Conservation (phyloP, 164 flowering plant species). For the Macadamia integrifolia region DNA sequence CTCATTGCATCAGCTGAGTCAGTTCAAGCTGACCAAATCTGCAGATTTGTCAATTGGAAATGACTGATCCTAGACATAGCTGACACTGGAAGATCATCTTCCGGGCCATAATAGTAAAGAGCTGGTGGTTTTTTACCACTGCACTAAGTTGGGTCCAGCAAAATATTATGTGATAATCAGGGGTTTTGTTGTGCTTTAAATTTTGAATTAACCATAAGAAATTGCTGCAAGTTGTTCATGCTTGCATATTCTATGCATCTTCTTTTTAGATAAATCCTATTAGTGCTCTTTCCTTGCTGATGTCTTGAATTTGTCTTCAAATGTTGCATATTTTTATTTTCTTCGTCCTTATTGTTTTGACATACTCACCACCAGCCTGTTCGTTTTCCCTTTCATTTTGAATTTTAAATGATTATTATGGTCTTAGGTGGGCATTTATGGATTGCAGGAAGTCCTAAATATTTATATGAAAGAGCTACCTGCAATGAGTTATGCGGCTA, state of each 20-base stretch:
- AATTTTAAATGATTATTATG: neutral
- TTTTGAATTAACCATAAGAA: neutral
- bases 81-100: too few relatives aligned
- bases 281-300: too few relatives aligned
- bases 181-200: neutral
- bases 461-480: slow-evolving; percentile 72
- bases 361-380: neutral
- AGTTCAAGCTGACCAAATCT: too few relatives aligned
- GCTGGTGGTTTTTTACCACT: too few relatives aligned
- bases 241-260: neutral
- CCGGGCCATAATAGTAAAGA: too few relatives aligned
- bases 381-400: too few relatives aligned
- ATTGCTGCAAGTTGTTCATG: neutral
- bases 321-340: neutral
- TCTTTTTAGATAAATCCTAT: neutral
- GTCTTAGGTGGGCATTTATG: slow-evolving; percentile 1
- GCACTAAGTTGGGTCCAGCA: neutral
- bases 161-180: neutral
- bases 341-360: neutral
- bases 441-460: slow-evolving; percentile 53
- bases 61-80: too few relatives aligned
- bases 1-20: too few relatives aligned
- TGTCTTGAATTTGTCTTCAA: too few relatives aligned
- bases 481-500: slow-evolving; percentile 81
- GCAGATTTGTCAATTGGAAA: too few relatives aligned